These are phyloP conservation scores for Scytalidium sp. DNA, from an alignment of 2,329 filamentous ascomycete genomes.

Conservation along the genomic window DNA sequence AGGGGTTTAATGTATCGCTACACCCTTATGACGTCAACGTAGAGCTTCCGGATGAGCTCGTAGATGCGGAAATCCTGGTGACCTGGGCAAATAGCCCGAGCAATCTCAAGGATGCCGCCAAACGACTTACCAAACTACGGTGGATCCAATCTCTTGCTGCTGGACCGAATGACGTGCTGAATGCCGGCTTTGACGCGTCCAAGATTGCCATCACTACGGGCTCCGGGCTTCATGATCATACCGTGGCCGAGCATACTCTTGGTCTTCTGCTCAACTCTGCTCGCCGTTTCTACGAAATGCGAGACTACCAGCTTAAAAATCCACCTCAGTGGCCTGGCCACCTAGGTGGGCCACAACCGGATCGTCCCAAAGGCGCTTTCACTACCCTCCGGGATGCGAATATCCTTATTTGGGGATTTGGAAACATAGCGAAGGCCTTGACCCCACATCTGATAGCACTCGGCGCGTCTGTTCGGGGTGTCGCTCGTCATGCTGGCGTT, in stretches of 20 bases:
- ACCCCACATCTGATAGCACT: slow-evolving; percentile 50
- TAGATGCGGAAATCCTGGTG: slow-evolving; percentile 58
- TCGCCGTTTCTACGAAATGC: slow-evolving; percentile 59
- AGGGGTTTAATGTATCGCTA: slow-evolving; percentile 57
- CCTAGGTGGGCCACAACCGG: slow-evolving; percentile 58
- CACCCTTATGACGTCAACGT: slow-evolving; percentile 53
- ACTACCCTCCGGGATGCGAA: slow-evolving; percentile 57
- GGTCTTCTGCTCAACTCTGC: slow-evolving; percentile 54
- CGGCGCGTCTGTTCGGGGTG: slow-evolving; percentile 56
- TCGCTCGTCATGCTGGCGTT: slow-evolving; percentile 55
- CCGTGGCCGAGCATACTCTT: slow-evolving; percentile 63
- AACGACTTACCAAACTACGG: slow-evolving; percentile 51
- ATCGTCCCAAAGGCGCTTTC: slow-evolving; percentile 53
- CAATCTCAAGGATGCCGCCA: slow-evolving; percentile 57
- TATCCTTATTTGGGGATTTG: slow-evolving; percentile 62
- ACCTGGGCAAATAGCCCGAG: slow-evolving; percentile 58
- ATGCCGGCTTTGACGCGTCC: slow-evolving; percentile 54
- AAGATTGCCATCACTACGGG: slow-evolving; percentile 55
- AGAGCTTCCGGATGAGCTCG: slow-evolving; percentile 52
- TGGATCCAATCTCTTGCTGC: slow-evolving; percentile 68
- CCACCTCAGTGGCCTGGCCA: slow-evolving; percentile 62
- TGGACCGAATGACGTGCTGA: slow-evolving; percentile 62
- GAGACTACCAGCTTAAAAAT: slow-evolving; percentile 54
- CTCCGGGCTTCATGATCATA: slow-evolving; percentile 61
- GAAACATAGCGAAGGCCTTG: slow-evolving; percentile 62